Conservation (phyloP, 306 rosid species). For the Trifolium fragiferum region DNA sequence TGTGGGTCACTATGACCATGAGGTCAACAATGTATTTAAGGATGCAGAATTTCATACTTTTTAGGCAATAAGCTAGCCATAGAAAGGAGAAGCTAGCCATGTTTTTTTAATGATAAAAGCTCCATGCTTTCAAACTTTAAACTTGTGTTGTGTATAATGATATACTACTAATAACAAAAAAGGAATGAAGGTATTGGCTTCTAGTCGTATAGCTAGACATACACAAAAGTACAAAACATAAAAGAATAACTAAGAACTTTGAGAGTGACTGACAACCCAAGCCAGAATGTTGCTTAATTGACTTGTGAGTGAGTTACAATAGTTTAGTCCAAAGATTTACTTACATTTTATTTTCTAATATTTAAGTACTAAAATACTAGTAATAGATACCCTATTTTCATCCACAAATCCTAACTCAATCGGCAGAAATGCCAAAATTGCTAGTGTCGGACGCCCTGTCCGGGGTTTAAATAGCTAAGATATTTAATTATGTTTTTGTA, state of each 20-base stretch:
- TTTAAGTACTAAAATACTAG: too few species aligned
- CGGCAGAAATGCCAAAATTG: too few species aligned
- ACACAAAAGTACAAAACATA: conserved; percentile 12
- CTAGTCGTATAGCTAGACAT: background rate
- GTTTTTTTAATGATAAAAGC: background rate
- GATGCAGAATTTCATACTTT: background rate
- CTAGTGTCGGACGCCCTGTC: too few species aligned
- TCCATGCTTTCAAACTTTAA: conserved; percentile 5
- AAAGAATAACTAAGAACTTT: conserved; percentile 4
- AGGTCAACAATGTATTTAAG: conserved; percentile 24
- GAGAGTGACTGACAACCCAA: conserved; percentile 6
- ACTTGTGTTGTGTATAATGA: background rate
- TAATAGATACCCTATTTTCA: too few species aligned
- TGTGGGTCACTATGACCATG: background rate
- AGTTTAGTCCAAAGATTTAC: background rate
- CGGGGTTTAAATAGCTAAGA: too few species aligned
- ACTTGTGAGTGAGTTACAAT: background rate
- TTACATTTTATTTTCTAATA: background rate
- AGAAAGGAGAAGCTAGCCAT: background rate
- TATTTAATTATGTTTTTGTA: too few species aligned
- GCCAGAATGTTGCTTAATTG: background rate
- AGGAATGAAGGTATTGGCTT: background rate
- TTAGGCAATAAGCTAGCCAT: conserved; percentile 8
- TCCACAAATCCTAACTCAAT: too few species aligned
- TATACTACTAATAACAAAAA: background rate